Base-by-base conservation (phyloP, 31 red algal genomes). In the Bonnemaisonia californica region DNA sequence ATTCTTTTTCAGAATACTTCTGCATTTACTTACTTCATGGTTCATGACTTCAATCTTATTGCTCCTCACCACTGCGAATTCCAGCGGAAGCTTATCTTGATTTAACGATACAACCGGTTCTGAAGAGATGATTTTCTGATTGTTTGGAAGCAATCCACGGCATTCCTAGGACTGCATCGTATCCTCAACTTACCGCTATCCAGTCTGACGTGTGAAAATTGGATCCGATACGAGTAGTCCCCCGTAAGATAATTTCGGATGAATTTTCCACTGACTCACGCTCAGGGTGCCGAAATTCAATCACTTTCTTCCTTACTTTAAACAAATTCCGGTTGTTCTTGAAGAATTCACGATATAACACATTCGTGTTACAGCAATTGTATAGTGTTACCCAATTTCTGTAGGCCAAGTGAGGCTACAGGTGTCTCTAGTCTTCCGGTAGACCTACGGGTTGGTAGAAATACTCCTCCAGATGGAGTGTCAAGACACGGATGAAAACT, bases 361-460 rank as follows among this genome's bases (percentile, higher is more conserved):
- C 66, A 38, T 71, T 71, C 66, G 66, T 71, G 37, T 39, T 71
- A 71, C 66, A 71, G 8, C 66, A n/a, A n/a, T n/a, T n/a, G n/a
- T n/a, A n/a, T n/a, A n/a, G n/a, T n/a, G n/a, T n/a, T n/a, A n/a
- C n/a, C n/a, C n/a, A n/a, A n/a, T n/a, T n/a, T n/a, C n/a, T n/a
- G n/a, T n/a, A n/a, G n/a, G n/a, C n/a, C n/a, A n/a, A n/a, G n/a
- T n/a, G n/a, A n/a, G n/a, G n/a, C n/a, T n/a, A n/a, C n/a, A n/a
- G n/a, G n/a, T n/a, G n/a, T n/a, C n/a, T n/a, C n/a, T n/a, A n/a
- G n/a, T n/a, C n/a, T n/a, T n/a, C n/a, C n/a, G n/a, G n/a, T n/a
- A n/a, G n/a, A n/a, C n/a, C n/a, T n/a, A n/a, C n/a, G n/a, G n/a
- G n/a, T n/a, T n/a, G n/a, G n/a, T n/a, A n/a, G n/a, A n/a, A n/a